phyloP scores from a whole-genome alignment of 176 grass and related monocot genomes.

The Ampelocalamus luodianensis region DNA sequence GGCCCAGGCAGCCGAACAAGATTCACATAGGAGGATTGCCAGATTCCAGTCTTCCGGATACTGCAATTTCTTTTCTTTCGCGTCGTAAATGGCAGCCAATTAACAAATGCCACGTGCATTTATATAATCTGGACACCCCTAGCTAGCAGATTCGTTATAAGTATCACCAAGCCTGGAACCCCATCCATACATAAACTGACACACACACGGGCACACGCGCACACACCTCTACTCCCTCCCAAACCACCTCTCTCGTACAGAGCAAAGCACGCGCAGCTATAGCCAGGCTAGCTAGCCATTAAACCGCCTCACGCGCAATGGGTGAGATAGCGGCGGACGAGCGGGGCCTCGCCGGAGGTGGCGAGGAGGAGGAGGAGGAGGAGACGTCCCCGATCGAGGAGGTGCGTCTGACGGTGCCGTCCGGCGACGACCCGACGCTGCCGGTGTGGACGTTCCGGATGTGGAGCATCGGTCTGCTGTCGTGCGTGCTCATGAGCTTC shows the following conservation, averaged over 20 bases:
- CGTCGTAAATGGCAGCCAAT: background rate
- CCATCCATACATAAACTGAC: background rate
- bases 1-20: background rate
- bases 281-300: constrained; percentile 9
- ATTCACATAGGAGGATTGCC: background rate
- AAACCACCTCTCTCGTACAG: background rate
- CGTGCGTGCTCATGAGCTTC: constrained; percentile 79
- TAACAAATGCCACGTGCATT: background rate
- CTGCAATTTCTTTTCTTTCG: background rate
- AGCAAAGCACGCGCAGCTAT: background rate
- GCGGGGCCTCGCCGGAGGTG: constrained; percentile 39
- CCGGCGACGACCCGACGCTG: constrained; percentile 71
- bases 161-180: background rate
- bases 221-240: background rate
- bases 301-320: constrained; percentile 46
- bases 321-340: constrained; percentile 46
- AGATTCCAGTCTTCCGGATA: background rate
- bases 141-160: background rate
- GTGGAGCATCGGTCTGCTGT: constrained; percentile 72
- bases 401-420: constrained; percentile 71
- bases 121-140: background rate
- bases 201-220: background rate
- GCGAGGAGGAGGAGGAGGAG: constrained; percentile 25
- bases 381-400: constrained; percentile 74
- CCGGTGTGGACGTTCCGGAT: constrained; percentile 98